Conservation (phyloP, 2,329 filamentous ascomycete species). For the Pyrenochaeta sp. region DNA sequence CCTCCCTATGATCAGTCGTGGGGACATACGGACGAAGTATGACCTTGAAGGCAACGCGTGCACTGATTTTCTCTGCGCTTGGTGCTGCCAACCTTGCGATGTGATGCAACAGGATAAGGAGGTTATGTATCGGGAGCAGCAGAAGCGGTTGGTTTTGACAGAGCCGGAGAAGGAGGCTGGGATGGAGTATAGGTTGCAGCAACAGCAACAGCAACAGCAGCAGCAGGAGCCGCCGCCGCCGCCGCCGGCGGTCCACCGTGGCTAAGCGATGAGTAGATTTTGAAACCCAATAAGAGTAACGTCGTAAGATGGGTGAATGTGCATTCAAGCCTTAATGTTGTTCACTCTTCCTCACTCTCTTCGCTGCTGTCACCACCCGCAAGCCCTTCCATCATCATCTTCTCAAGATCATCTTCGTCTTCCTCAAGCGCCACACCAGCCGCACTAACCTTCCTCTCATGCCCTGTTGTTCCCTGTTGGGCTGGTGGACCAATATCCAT, state of each 20-base stretch:
- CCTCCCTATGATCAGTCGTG: constrained; percentile 41
- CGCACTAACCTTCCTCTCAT: constrained; percentile 21
- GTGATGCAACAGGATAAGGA: constrained; percentile 48
- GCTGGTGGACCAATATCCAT: constrained; percentile 47
- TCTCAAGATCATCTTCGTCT: constrained; percentile 54
- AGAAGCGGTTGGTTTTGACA: constrained; percentile 17
- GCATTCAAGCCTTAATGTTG: not conserved
- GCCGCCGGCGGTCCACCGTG: constrained; percentile 9
- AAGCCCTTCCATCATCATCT: constrained; percentile 54
- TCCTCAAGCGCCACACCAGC: constrained; percentile 31
- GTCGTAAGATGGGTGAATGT: not conserved
- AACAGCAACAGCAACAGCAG: constrained; percentile 21
- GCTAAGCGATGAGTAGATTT: not conserved
- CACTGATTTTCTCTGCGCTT: constrained; percentile 46
- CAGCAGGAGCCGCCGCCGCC: constrained; percentile 21
- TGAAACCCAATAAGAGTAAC: not conserved
- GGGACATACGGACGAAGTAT: constrained; percentile 45
- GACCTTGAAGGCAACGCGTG: constrained; percentile 42
- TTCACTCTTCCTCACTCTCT: constrained; percentile 56
- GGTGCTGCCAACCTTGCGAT: constrained; percentile 47
- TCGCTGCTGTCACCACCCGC: constrained; percentile 49
- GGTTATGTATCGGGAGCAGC: constrained; percentile 29
- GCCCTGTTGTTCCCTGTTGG: constrained; percentile 12
- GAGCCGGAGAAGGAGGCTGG: constrained; percentile 31
- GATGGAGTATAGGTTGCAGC: constrained; percentile 26